Evolutionary conservation across 306 rosid species (phyloP).

Genomic region (Canavalia gladiata): DNA sequence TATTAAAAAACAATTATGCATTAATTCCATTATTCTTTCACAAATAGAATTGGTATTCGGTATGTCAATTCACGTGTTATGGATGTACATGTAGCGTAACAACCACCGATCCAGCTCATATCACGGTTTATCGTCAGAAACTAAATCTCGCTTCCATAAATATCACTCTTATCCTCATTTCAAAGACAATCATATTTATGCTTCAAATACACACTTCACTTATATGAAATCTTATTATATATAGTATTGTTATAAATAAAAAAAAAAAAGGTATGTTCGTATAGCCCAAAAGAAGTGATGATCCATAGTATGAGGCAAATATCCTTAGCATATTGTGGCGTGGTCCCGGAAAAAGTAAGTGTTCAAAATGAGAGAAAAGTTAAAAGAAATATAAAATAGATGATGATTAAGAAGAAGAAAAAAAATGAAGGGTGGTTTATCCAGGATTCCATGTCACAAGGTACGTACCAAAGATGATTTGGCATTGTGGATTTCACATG

Average conservation of each 20-base stretch:
- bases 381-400: background rate
- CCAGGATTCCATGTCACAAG: background rate
- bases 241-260: background rate
- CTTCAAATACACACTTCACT: no score
- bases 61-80: background rate
- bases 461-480: background rate
- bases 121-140: background rate
- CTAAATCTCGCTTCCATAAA: background rate
- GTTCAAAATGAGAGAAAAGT: background rate
- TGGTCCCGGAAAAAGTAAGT: background rate
- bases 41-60: background rate
- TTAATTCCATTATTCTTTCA: background rate
- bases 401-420: background rate
- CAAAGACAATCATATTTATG: background rate
- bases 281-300: background rate
- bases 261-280: background rate
- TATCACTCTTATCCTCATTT: background rate
- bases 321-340: background rate
- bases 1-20: background rate
- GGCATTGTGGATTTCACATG: slow-evolving; percentile 30
- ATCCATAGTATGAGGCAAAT: background rate
- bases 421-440: background rate
- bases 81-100: background rate
- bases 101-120: slow-evolving; percentile 14
- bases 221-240: no score